Evolutionary conservation across 257 asterid species (phyloP), one percentile per base, ranked within the genome.

Genomic region (Perilla frutescens): DNA sequence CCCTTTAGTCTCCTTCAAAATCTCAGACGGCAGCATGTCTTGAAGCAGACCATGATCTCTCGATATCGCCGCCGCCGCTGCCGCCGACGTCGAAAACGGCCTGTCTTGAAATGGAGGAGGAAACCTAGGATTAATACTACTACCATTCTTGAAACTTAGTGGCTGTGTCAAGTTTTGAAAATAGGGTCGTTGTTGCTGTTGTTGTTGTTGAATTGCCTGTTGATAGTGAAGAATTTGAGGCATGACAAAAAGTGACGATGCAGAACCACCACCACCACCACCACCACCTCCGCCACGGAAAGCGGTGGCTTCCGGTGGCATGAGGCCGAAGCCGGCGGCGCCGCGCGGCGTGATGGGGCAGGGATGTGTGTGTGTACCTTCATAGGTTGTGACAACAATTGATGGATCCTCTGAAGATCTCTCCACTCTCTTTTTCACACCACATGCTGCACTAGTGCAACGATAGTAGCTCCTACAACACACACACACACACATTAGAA

Each of bases 341-440:
- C 90, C 90, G 26, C 73, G 79, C 32, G 81, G 85, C 20, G 77
- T 82, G 8, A 89, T 62, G 60, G 93, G 93, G 26, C 84, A 81
- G 8, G 87, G 90, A 64, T 91, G 98, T 10, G 76, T 86, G 76
- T 93, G 98, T 14, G 83, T 87, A 66, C 98, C 98, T 84, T 93
- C 96, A 44, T 93, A 93, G 41, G 97, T 93, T 0, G 97, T 93
- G 80, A 93, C 92, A 48, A 93, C 96, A 45, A 71, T 87, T 26
- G 93, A 78, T 51, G 94, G 87, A 84, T 93, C 98, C 37, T 85
- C 89, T 1, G 78, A 83, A 11, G 90, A 93, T 80, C 98, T 82
- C 76, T 93, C 98, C 8, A 93, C 96, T 64, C 97, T 86, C 73
- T 93, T 93, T 77, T 93, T 91, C 83, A 93, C 98, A 4, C 96